These are phyloP conservation scores for Yarrowia osloensis DNA, from an alignment of 805 yeast genomes.

Conservation along the genomic window DNA sequence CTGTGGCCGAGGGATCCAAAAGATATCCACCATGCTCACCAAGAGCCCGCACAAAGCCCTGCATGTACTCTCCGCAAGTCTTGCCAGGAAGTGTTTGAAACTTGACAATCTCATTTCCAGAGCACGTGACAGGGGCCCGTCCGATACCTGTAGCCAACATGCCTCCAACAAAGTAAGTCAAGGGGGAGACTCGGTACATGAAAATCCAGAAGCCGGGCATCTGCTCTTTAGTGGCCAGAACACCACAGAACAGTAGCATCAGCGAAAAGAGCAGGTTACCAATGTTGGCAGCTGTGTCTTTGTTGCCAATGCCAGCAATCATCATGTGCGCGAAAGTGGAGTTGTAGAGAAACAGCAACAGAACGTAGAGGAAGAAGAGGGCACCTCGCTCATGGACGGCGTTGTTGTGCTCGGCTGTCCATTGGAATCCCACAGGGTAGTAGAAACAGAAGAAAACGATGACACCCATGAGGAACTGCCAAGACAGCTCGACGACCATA, in stretches of 20 bases:
- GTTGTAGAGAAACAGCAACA: constrained; percentile 51
- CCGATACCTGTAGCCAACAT: constrained; percentile 53
- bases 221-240: constrained; percentile 52
- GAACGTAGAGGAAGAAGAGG: constrained; percentile 44
- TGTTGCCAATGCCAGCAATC: constrained; percentile 44
- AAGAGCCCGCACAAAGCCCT: constrained; percentile 41
- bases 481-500: constrained; percentile 66
- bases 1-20: constrained; percentile 48
- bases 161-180: constrained; percentile 65
- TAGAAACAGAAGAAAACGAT: constrained; percentile 59
- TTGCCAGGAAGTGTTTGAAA: constrained; percentile 57
- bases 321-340: constrained; percentile 45
- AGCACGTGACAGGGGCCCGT: constrained; percentile 51
- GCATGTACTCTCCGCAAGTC: constrained; percentile 61
- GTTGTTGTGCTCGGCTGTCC: constrained; percentile 55
- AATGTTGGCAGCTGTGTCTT: constrained; percentile 61
- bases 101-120: constrained; percentile 50
- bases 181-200: constrained; percentile 69
- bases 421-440: constrained; percentile 71
- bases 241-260: constrained; percentile 64
- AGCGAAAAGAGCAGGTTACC: constrained; percentile 56
- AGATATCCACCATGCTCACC: constrained; percentile 52
- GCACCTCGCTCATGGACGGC: constrained; percentile 48
- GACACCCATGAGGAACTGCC: constrained; percentile 63
- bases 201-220: constrained; percentile 83